Evolutionary conservation across 352 stramenopile species (phyloP).

Genomic region (Globisporangium cylindrosporum): DNA sequence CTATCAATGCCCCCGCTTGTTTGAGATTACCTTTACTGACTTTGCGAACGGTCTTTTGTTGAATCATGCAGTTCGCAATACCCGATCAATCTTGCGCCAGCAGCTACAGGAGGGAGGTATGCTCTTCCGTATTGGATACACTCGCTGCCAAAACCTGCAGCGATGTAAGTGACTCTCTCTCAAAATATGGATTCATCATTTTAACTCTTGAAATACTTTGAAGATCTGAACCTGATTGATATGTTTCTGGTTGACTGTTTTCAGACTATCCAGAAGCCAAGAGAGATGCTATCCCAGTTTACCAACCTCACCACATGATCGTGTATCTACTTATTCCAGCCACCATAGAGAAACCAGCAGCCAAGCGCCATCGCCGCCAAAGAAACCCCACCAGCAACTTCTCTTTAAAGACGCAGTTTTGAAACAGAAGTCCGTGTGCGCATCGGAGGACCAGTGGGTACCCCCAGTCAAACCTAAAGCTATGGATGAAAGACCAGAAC

Average conservation of each 20-base stretch:
- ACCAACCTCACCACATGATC: background rate
- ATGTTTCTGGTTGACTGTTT: background rate
- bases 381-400: slow-evolving; percentile 32
- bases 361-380: background rate
- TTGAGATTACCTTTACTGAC: background rate
- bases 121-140: slow-evolving; percentile 10
- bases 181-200: background rate
- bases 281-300: background rate
- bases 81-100: background rate
- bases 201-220: background rate
- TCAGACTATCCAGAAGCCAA: background rate
- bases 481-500: background rate
- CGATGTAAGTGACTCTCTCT: background rate
- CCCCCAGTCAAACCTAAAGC: slow-evolving; percentile 6
- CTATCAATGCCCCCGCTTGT: background rate
- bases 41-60: background rate
- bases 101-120: background rate
- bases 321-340: slow-evolving; percentile 1
- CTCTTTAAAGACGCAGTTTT: slow-evolving; percentile 59
- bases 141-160: slow-evolving; percentile 5
- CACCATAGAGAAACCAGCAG: background rate
- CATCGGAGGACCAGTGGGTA: background rate
- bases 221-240: background rate
- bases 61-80: background rate
- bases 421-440: slow-evolving; percentile 23